Evolutionary conservation across 2,329 filamentous ascomycete genomes (phyloP).

Genomic region (Pseudopithomyces chartarum): DNA sequence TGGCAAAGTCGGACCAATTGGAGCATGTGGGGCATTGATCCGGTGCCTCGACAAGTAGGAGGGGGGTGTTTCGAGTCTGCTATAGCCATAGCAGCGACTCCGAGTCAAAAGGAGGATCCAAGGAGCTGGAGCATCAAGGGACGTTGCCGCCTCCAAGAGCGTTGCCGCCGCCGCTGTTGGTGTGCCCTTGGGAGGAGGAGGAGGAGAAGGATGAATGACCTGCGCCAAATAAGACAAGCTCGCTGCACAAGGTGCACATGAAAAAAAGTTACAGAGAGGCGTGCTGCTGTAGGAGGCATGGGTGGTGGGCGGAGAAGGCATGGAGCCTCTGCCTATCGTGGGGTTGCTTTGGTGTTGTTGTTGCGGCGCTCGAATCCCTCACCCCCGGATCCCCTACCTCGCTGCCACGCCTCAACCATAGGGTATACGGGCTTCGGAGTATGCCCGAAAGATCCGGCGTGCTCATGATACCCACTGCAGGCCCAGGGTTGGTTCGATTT

Average conservation of each 20-base stretch:
- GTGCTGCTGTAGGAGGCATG: background rate
- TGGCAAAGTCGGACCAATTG: too few relatives aligned
- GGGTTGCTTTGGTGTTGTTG: constrained; percentile 4
- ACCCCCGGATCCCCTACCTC: background rate
- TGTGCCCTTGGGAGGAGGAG: background rate
- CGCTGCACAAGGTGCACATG: background rate
- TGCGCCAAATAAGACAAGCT: background rate
- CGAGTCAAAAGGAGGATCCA: background rate
- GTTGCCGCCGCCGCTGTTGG: background rate
- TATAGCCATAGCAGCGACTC: too few relatives aligned
- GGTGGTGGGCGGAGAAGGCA: background rate
- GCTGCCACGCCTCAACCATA: background rate
- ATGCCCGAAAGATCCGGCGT: background rate
- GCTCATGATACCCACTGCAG: background rate
- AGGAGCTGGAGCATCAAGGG: background rate
- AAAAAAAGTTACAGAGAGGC: background rate
- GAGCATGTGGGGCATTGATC: too few relatives aligned
- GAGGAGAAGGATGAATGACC: background rate
- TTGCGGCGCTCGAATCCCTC: constrained; percentile 1
- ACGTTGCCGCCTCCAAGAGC: too few relatives aligned
- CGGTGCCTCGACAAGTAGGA: too few relatives aligned
- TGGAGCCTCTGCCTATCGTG: background rate
- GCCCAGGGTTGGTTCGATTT: background rate
- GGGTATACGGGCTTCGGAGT: background rate
- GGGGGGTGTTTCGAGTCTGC: too few relatives aligned